phyloP scores from a whole-genome alignment of 495 filamentous ascomycete species.

The Penicillium mononematosum region DNA sequence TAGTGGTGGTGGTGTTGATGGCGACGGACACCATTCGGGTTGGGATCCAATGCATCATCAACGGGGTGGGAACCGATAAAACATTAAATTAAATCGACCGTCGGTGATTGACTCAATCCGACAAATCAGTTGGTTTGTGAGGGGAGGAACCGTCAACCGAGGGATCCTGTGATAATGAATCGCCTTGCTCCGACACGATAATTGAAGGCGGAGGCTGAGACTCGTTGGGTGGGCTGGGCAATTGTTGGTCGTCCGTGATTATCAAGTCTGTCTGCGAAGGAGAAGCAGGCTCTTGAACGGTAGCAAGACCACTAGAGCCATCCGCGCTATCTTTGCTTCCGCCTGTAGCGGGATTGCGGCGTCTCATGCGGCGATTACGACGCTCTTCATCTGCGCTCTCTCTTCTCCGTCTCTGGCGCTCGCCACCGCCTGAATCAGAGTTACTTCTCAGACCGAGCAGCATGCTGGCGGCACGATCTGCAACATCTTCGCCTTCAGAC shows the following conservation, averaged over 20 bases:
- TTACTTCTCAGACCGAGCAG: constrained; percentile 75
- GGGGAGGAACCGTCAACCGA: constrained; percentile 27
- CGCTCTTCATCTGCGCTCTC: constrained; percentile 73
- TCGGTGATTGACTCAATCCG: constrained; percentile 24
- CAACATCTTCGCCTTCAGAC: constrained; percentile 70
- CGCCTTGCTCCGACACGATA: constrained; percentile 40
- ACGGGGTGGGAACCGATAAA: constrained; percentile 35
- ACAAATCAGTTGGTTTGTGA: constrained; percentile 32
- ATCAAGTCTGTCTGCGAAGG: constrained; percentile 27
- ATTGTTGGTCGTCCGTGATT: constrained; percentile 26
- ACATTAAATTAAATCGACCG: constrained; percentile 38
- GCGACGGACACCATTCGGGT: not conserved
- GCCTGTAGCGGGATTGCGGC: constrained; percentile 49
- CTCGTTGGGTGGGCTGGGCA: constrained; percentile 32
- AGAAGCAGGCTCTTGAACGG: constrained; percentile 37
- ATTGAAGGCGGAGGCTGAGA: constrained; percentile 37
- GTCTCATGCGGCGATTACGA: constrained; percentile 56
- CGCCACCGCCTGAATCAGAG: constrained; percentile 51
- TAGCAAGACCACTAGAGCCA: constrained; percentile 30
- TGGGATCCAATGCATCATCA: constrained; percentile 34
- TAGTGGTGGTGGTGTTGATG: constrained; percentile 9
- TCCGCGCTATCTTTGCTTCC: constrained; percentile 51
- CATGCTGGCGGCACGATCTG: constrained; percentile 77
- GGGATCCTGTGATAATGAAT: constrained; percentile 20
- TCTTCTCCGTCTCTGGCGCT: constrained; percentile 60